A percentile compares a stretch with the other conserved stretches of the same genome.
Conservation (phyloP, 371 early-diverging fungal species). For the Mucor piriformis region DNA sequence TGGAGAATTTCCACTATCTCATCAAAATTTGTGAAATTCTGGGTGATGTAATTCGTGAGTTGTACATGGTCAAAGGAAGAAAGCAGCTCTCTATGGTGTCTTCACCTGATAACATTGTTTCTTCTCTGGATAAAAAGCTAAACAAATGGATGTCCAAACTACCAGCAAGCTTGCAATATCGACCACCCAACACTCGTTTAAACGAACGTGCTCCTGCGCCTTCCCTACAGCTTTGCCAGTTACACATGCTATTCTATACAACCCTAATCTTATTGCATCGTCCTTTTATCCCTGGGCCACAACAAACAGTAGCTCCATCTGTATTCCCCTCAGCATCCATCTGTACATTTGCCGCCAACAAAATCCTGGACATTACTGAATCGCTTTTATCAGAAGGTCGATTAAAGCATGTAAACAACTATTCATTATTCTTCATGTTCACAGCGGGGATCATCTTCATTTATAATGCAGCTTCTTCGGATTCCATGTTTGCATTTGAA, state of each 20-base stretch:
- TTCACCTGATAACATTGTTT: constrained; percentile 42
- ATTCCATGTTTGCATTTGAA: constrained; percentile 45
- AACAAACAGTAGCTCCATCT: constrained; percentile 31
- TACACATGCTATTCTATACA: constrained; percentile 76
- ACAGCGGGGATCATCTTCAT: constrained; percentile 55
- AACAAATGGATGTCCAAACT: constrained; percentile 56
- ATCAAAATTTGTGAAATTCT: constrained; percentile 49
- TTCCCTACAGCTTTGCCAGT: constrained; percentile 48
- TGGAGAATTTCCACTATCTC: constrained; percentile 45
- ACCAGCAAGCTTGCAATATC: constrained; percentile 43
- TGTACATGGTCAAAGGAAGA: constrained; percentile 49
- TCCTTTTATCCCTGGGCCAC: constrained; percentile 57
- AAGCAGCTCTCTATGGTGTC: constrained; percentile 38
- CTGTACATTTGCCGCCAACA: constrained; percentile 62
- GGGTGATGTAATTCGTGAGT: constrained; percentile 45
- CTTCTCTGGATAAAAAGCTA: constrained; percentile 46
- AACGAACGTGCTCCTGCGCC: constrained; percentile 39
- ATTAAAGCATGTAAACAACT: constrained; percentile 40
- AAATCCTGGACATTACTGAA: constrained; percentile 55
- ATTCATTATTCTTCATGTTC: constrained; percentile 49
- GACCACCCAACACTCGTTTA: constrained; percentile 43
- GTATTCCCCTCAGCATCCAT: constrained; percentile 54
- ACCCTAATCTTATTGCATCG: constrained; percentile 76
- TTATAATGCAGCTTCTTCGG: constrained; percentile 42
- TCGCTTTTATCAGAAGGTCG: constrained; percentile 39